These are phyloP conservation scores for Leccinellum luteum DNA, from an alignment of 768 basidiomycete genomes.

Conservation along the genomic window DNA sequence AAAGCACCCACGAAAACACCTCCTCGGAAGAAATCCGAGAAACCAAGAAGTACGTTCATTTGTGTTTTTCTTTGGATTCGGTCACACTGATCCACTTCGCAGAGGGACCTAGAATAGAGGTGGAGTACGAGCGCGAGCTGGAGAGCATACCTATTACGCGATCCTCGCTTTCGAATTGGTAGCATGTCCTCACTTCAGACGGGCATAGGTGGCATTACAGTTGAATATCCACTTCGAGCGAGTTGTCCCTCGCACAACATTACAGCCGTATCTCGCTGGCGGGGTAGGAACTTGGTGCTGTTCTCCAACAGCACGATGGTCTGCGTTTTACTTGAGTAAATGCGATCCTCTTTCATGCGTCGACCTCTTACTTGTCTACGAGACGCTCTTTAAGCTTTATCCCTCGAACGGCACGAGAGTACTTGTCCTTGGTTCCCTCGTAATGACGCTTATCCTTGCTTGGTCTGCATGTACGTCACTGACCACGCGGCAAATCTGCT, in stretches of 20 bases:
- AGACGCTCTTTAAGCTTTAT: too few relatives aligned
- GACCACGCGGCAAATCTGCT: neutral
- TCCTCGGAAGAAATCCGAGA: slow-evolving; percentile 53
- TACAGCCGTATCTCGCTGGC: neutral
- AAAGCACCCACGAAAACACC: slow-evolving; percentile 39
- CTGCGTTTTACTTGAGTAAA: neutral
- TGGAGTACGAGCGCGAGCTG: slow-evolving; percentile 95
- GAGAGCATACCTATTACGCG: slow-evolving; percentile 60
- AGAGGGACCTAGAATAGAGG: slow-evolving; percentile 83
- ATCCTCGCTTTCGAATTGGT: slow-evolving; percentile 55
- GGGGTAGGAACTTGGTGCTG: neutral
- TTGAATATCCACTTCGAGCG: neutral
- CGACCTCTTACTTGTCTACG: neutral
- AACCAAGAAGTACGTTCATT: slow-evolving; percentile 55
- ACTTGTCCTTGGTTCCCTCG: neutral
- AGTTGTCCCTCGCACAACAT: neutral
- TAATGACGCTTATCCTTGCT: too few relatives aligned
- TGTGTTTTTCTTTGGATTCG: neutral
- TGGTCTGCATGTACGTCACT: neutral
- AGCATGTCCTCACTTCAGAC: slow-evolving; percentile 15
- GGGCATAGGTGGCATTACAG: neutral
- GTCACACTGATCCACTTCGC: slow-evolving; percentile 16
- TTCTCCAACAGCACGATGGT: neutral
- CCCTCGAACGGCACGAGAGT: neutral
- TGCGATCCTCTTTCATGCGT: too few relatives aligned